Evolutionary conservation across 2,329 filamentous ascomycete species (phyloP).

Genomic region (Paracoccidioides lutzii): DNA sequence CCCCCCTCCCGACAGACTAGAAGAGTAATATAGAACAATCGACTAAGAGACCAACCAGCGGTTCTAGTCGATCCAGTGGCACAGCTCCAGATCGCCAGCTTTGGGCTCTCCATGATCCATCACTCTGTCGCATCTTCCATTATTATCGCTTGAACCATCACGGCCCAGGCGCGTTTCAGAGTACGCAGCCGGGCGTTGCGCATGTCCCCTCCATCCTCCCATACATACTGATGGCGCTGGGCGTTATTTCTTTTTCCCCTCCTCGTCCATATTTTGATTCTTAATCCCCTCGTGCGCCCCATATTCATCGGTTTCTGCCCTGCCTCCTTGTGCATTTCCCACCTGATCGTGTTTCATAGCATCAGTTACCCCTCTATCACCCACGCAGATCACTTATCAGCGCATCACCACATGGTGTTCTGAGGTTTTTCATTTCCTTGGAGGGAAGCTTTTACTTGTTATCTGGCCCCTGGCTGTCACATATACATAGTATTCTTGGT

Average conservation of each 20-base stretch:
- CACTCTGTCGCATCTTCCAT: not conserved
- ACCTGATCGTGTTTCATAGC: not conserved
- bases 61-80: slow-evolving; percentile 3
- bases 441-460: not conserved
- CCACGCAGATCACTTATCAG: not conserved
- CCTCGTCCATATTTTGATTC: not conserved
- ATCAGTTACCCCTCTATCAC: not conserved
- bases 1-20: too few species aligned
- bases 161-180: slow-evolving; percentile 2
- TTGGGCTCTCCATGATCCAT: not conserved
- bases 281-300: not conserved
- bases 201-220: not conserved
- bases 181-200: slow-evolving; percentile 1
- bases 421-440: not conserved
- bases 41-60: not conserved
- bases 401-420: not conserved
- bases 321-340: not conserved
- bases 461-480: not conserved
- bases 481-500: not conserved
- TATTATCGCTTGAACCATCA: not conserved
- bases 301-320: not conserved
- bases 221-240: slow-evolving; percentile 5
- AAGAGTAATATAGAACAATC: not conserved
- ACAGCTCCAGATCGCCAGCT: slow-evolving; percentile 1
- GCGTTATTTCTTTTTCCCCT: slow-evolving; percentile 2